Base-by-base conservation (phyloP, 2,329 filamentous ascomycete genomes). In the Ophiosphaerella korrae region DNA sequence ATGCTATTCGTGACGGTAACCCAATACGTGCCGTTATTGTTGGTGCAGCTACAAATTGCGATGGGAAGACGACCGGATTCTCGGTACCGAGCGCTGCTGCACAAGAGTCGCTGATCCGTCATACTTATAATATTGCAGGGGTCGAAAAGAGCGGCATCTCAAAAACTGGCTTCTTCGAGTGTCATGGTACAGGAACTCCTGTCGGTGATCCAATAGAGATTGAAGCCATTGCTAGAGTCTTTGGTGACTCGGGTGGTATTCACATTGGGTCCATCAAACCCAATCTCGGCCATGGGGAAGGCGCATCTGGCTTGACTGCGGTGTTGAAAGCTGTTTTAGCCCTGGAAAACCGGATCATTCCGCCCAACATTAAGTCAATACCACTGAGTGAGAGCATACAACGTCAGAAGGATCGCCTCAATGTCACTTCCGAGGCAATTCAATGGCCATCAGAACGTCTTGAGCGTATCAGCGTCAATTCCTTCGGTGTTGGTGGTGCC, bases 101-200 rank as follows among this genome's bases (percentile, higher is more conserved):
- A 8, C 37, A 39, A n/a, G 21, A 21, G 5, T 16, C 16, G 7
- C 18, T 39, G 18, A 51, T 51, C 13, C 31, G 48, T 2, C 7
- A 23, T 21, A 38, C 43, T 14, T 51, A 47, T 26, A 11, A 24
- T 2, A 14, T 33, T 8, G 21, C 37, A 6, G 42, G 48, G 3
- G 37, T 46, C 13, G n/a, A n/a, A n/a, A n/a, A n/a, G n/a, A 26
- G 5, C 24, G 42, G 48, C 11, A 5, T 41, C 11, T n/a, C 24
- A 24, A 36, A 54, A 18, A 58, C 54, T 2, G 52, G 24, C 8
- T 74, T 68, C 33, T 59, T 75, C 4, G 75, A 77, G 52, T 68
- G 67, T 3, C 75, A 77, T 48, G 60, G 58, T 2, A 63, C 63
- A 9, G 83, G 83, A 2, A 86, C 83, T 1, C 75, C 78, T 36